These are phyloP conservation scores for Oryza brachyantha DNA, from an alignment of 176 grass and related monocot genomes.

Conservation along the genomic window DNA sequence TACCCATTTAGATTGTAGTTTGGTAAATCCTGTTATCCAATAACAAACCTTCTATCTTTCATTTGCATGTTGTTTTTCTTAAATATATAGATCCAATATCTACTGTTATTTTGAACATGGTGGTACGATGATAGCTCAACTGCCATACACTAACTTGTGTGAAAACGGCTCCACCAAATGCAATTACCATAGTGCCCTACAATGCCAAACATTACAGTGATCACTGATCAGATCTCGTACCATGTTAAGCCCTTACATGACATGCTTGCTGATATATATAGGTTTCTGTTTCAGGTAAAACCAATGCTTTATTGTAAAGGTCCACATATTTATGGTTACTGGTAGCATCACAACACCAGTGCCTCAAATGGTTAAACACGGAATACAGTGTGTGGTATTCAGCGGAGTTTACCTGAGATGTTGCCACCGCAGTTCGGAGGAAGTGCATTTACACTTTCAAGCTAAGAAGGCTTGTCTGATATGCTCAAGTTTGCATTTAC, in stretches of 20 bases:
- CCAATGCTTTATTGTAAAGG: neutral
- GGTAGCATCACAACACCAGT: neutral
- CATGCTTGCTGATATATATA: neutral
- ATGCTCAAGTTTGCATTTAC: neutral
- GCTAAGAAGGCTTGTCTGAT: neutral
- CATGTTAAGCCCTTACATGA: neutral
- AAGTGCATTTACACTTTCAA: slow-evolving; percentile 6
- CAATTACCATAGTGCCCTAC: neutral
- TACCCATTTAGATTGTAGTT: no score
- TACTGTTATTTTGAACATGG: neutral
- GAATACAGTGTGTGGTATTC: neutral
- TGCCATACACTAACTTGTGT: neutral
- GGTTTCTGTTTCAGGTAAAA: slow-evolving; percentile 17
- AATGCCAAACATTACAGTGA: neutral
- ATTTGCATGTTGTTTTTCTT: neutral
- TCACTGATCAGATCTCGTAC: neutral
- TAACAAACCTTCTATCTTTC: neutral
- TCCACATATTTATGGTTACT: neutral
- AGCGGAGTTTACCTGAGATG: neutral
- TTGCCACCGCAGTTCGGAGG: neutral
- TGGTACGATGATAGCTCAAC: neutral
- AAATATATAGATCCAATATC: neutral
- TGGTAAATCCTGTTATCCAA: no score
- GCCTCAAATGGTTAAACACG: neutral
- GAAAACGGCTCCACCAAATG: neutral